These are phyloP conservation scores for Globisporangium spinosum DNA, from an alignment of 352 stramenopile genomes.

Conservation along the genomic window DNA sequence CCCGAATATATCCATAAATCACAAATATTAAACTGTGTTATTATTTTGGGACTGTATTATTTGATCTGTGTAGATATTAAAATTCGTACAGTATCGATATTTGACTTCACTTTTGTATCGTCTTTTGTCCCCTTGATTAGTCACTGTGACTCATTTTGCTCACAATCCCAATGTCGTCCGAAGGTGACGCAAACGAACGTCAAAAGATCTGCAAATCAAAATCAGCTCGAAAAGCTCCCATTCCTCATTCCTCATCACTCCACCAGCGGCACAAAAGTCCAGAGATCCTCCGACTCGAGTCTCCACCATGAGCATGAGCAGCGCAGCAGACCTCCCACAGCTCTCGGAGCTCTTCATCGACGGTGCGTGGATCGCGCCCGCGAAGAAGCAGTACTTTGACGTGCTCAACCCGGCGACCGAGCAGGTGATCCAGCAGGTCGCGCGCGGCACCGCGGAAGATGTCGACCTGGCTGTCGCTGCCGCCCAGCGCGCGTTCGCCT, in stretches of 20 bases:
- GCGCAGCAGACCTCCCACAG: constrained; percentile 20
- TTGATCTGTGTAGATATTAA: too few relatives aligned
- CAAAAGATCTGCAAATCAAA: background rate
- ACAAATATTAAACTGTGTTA: too few relatives aligned
- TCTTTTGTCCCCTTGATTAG: too few relatives aligned
- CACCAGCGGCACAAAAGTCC: background rate
- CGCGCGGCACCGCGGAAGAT: constrained; percentile 38
- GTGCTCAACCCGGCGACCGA: constrained; percentile 57
- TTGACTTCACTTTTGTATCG: too few relatives aligned
- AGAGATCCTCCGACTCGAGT: background rate
- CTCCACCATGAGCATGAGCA: constrained; percentile 1
- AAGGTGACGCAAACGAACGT: too few relatives aligned
- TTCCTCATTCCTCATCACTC: background rate
- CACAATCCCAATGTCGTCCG: too few relatives aligned
- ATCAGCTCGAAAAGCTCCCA: background rate
- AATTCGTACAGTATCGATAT: too few relatives aligned
- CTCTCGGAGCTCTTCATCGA: constrained; percentile 65
- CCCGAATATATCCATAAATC: too few relatives aligned
- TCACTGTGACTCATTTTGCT: too few relatives aligned
- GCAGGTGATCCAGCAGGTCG: constrained; percentile 47
- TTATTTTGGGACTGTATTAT: too few relatives aligned
- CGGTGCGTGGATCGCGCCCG: constrained; percentile 47
- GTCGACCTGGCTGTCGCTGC: constrained; percentile 48
- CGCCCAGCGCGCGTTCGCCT: constrained; percentile 37
- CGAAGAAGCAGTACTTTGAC: constrained; percentile 42